Base-by-base conservation (phyloP, 371 early-diverging fungal species). In the Mortierella sp. region DNA sequence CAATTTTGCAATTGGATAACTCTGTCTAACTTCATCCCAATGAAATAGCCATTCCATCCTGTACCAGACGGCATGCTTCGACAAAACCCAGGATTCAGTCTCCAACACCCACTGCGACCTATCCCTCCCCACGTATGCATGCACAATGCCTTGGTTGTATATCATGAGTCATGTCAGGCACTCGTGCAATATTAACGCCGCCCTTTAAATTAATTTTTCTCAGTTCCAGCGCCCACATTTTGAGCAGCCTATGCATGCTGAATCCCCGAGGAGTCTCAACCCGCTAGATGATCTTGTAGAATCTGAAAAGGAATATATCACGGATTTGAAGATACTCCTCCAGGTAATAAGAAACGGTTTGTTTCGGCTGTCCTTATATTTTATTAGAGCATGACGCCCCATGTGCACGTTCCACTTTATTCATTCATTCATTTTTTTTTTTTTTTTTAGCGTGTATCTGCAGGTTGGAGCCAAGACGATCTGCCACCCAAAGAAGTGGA, bases 401-500 rank as follows among this genome's bases (percentile, higher is more conserved):
- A 15, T n/a, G 15, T 40, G 40, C 40, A 40, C 40, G 40, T 40
- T 15, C 35, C 9, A 47, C 35, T 42, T 31, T 45, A 45, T 15
- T 15, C 32, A 63, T 34, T 34, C 26, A 3, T 47, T 9, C 28
- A 26, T 6, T 42, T 60, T 31, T 68, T n/a, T 57, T 51, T 61
- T 32, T 22, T 45, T 29, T 35, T 51, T 26, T 60, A 80, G 81
- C 81, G 81, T 22, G 75, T 80, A 17, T 80, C 81, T 12, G 81
- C 81, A 22, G 75, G 81, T 26, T 80, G 81, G 81, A 80, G 68
- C 1, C 72, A 70, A 58, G 75, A 75, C 3, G 75, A 74, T 23
- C 58, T 75, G 28, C 81, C 81, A 19, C 81, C 81, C n/a, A 70
- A 75, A 54, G 81, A 80, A 35, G 81, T 80, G 43, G 81, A 80